Evolutionary conservation across 2,329 filamentous ascomycete species (phyloP), one percentile per base, ranked within the genome.

Genomic region (Botryotinia convoluta): DNA sequence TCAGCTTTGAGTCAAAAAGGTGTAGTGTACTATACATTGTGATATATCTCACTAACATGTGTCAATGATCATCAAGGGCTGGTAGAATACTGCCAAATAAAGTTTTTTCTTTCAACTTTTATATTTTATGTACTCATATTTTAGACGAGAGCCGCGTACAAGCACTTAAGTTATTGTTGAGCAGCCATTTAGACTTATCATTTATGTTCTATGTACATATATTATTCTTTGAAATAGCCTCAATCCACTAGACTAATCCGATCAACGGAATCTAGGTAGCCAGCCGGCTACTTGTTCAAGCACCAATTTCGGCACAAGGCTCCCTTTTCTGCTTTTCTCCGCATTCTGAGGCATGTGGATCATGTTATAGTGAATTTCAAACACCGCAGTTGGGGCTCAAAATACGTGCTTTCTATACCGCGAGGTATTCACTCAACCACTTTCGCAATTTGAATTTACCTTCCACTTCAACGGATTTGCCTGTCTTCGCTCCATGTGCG

Each of bases 1-100:
- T 39, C 70, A 76, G 44, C 70, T 80, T 45, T 80, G 45, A 71
- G 10, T 26, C 20, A 29, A n/a, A 57, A 48, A 20, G 3, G 12
- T 14, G 16, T 18, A 8, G 35, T 37, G n/a, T 42, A n/a, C 16
- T 20, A 51, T 57, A 69, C 9, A 69, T 32, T 42, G n/a, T 59
- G 2, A 42, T 32, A 26, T 10, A 26, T 42, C 35, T 54, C 35
- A 57, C 37, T 57, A 16, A 32, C 26, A 8, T 32, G 18, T 16
- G n/a, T 1, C 9, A 57, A 37, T 26, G 1, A 32, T 14, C 14
- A 6, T 32, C 4, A n/a, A 3, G 4, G 8, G n/a, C 16, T 14
- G 18, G 3, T 26, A 26, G n/a, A 12, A 35, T 20, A 48, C 10
- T 48, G 44, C 29, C 29, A 18, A 16, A 48, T 35, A 48, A 26